Evolutionary conservation across 352 stramenopile genomes (phyloP).

Genomic region (Globisporangium parvum): DNA sequence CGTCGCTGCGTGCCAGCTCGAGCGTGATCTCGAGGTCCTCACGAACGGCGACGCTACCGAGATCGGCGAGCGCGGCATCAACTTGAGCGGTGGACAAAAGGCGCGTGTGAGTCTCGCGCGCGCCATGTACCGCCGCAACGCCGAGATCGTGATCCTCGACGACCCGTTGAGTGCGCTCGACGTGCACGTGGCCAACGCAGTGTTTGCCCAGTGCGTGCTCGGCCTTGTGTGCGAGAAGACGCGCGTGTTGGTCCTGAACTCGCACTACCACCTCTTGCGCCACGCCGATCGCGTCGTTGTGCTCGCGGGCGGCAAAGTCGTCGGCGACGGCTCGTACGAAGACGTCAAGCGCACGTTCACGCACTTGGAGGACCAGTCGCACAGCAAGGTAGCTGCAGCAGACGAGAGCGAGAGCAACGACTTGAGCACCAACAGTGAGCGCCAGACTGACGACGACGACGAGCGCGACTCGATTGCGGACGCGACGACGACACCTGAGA

Average conservation of each 20-base stretch:
- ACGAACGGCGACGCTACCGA: conserved; percentile 53
- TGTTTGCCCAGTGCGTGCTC: conserved; percentile 89
- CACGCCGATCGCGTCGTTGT: conserved; percentile 51
- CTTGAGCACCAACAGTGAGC: too few species aligned
- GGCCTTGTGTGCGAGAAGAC: conserved; percentile 53
- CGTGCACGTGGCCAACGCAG: conserved; percentile 89
- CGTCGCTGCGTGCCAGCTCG: conserved; percentile 29
- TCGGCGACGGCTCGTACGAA: conserved; percentile 69
- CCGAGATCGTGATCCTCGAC: conserved; percentile 92
- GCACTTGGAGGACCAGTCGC: too few species aligned
- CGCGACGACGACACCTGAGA: too few species aligned
- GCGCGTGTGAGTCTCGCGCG: conserved; percentile 84
- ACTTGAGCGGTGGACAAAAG: conserved; percentile 57
- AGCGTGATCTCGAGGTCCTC: conserved; percentile 31
- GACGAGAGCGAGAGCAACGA: too few species aligned
- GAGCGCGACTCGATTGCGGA: too few species aligned
- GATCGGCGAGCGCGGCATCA: conserved; percentile 58
- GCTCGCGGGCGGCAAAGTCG: conserved; percentile 68
- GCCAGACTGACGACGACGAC: too few species aligned
- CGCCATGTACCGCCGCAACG: conserved; percentile 82
- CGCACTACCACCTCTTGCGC: conserved; percentile 85
- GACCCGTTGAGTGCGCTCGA: conserved; percentile 94
- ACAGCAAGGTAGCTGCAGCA: too few species aligned
- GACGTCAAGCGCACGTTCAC: conserved; percentile 27
- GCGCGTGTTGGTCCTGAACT: conserved; percentile 91